Evolutionary conservation across 306 rosid genomes (phyloP), one percentile per base, ranked within the genome.

Genomic region (Medicago arabica): DNA sequence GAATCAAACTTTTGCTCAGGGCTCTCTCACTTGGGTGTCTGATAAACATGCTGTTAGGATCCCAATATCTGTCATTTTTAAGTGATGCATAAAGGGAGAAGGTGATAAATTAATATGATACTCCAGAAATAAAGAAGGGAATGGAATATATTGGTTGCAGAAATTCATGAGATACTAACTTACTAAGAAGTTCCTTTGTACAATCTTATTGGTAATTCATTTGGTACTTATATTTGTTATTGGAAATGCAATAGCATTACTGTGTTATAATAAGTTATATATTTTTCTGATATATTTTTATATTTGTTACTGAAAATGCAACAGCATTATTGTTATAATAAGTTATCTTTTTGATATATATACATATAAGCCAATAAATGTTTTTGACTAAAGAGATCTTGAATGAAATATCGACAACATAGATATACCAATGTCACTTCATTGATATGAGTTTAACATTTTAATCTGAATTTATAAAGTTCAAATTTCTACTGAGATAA

Each of bases 21-120:
- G 96, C 13, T 80, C 81, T 34, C 25, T 88, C 64, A 80, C 36
- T 0, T 88, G 96, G 96, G 69, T 66, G 5, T 88, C 91, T 59
- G 67, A 61, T 16, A 61, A 15, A 34, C 44, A 61, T 8, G 67
- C 60, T 3, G 90, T 83, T 75, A 83, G 85, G 57, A 76, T 68
- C 53, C 91, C 82, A 47, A 83, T 90, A 23, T 18, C 89, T 23
- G 75, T 84, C 55, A 75, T 78, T 34, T 87, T 77, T 72, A 55
- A 69, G 80, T 85, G 75, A 85, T 55, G 9, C 2, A 55, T 19
- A 4, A 18, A 46, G 38, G 5, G 9, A 66, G 54, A 66, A 12
- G 6, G n/a, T 31, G 47, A 31, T 69, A 28, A 28, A 28, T 28
- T 28, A 38, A 58, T 58, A 23, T 4, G 17, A 31, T 38, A n/a